Evolutionary conservation across 2,329 filamentous ascomycete species (phyloP).

Genomic region (Alternaria conjuncta): DNA sequence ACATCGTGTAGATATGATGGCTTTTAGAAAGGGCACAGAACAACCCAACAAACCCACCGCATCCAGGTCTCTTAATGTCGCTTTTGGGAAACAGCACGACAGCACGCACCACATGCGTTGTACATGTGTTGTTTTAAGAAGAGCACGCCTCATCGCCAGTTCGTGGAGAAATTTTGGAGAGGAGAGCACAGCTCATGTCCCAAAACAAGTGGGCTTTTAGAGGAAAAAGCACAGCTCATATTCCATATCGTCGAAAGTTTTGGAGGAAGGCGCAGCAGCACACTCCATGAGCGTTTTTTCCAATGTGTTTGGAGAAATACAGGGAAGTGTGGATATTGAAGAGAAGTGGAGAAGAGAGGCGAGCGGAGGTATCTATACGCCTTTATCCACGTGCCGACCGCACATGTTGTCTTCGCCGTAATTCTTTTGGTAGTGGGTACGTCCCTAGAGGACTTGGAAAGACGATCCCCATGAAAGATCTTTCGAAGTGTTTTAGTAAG

Average conservation of each 20-base stretch:
- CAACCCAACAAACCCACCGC: neutral
- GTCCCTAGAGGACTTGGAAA: neutral
- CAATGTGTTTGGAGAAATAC: rapidly evolving
- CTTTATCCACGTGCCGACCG: neutral
- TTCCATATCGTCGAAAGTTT: no score
- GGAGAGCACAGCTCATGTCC: neutral
- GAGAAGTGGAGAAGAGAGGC: neutral
- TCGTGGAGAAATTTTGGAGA: neutral
- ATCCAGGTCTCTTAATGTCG: neutral
- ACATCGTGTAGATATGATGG: neutral
- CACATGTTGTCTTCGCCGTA: neutral
- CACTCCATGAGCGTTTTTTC: neutral
- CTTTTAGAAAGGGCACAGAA: neutral
- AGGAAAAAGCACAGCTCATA: neutral
- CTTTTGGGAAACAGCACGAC: neutral
- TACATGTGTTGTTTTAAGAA: neutral
- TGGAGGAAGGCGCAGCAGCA: neutral
- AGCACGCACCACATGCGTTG: neutral
- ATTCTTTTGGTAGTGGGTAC: neutral
- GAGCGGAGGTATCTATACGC: neutral
- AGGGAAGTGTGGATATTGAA: neutral
- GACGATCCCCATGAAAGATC: neutral
- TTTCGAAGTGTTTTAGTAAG: no score
- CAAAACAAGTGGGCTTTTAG: no score
- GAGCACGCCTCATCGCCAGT: neutral